Conservation (phyloP, 2,329 filamentous ascomycete genomes). For the Fusarium nanum region DNA sequence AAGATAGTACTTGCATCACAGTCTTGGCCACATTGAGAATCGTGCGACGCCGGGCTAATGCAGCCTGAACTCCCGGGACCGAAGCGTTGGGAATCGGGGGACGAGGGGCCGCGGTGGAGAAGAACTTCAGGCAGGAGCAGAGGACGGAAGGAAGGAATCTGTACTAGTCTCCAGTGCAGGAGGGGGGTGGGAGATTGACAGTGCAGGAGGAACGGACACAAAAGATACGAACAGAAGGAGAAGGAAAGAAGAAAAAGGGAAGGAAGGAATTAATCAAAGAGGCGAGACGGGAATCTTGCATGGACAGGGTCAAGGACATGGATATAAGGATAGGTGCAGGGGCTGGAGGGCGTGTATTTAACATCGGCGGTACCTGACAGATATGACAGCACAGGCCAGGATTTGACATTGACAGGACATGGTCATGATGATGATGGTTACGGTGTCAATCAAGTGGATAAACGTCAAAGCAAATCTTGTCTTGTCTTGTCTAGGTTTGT, state of each 20-base stretch:
- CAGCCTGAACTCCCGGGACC: conserved; percentile 44
- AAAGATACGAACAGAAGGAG: conserved; percentile 4
- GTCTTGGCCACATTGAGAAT: conserved; percentile 9
- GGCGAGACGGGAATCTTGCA: conserved; percentile 40
- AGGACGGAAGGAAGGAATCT: conserved; percentile 6
- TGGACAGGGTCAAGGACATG: conserved; percentile 27
- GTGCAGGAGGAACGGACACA: background rate
- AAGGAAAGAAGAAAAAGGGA: conserved; percentile 14
- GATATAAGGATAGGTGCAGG: background rate
- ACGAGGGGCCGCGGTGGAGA: conserved; percentile 28
- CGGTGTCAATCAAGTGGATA: conserved; percentile 27
- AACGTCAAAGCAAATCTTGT: conserved; percentile 11
- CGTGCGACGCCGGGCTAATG: conserved; percentile 44
- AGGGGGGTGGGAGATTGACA: conserved; percentile 2
- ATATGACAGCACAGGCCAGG: conserved; percentile 1
- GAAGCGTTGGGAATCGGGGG: conserved; percentile 43
- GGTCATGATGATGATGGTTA: conserved; percentile 5
- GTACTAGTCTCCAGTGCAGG: background rate
- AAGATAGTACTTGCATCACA: background rate
- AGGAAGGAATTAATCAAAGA: conserved; percentile 20
- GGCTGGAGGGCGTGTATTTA: conserved; percentile 19
- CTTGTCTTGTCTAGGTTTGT: conserved; percentile 22
- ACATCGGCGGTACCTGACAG: background rate
- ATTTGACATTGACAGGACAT: conserved; percentile 1
- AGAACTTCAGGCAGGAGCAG: conserved; percentile 13